These are phyloP conservation scores for Aspergillus niger DNA, from an alignment of 2,329 filamentous ascomycete species.

Conservation along the genomic window DNA sequence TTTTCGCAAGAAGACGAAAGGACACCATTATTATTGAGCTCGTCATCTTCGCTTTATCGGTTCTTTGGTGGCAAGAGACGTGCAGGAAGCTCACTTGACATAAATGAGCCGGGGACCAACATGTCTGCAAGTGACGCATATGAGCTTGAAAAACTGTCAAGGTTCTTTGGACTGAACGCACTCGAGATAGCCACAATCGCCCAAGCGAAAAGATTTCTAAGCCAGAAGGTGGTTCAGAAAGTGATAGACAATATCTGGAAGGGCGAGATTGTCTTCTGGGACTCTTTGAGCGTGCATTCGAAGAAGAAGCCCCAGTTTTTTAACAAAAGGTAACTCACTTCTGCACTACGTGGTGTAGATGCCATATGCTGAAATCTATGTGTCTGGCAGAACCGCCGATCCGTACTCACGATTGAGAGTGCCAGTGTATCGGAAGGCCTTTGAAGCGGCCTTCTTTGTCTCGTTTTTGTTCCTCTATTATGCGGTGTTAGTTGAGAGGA, in stretches of 20 bases:
- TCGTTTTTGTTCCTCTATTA: conserved; percentile 81
- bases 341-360: not conserved
- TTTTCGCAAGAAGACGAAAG: conserved; percentile 25
- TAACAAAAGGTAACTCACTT: conserved; percentile 53
- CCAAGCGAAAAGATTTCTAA: conserved; percentile 80
- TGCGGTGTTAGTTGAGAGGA: conserved; percentile 75
- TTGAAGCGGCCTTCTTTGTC: conserved; percentile 79
- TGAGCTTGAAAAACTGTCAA: conserved; percentile 63
- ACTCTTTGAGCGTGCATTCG: conserved; percentile 70
- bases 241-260: conserved; percentile 84
- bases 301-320: conserved; percentile 77
- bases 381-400: conserved; percentile 59
- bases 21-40: conserved; percentile 34
- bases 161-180: conserved; percentile 79
- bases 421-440: conserved; percentile 80
- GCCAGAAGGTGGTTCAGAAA: conserved; percentile 77
- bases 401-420: conserved; percentile 76
- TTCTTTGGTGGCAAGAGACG: conserved; percentile 43
- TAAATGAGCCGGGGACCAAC: conserved; percentile 49
- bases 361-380: not conserved
- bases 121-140: conserved; percentile 51
- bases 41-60: conserved; percentile 25
- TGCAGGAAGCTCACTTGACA: conserved; percentile 36
- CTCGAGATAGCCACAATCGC: conserved; percentile 83
- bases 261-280: conserved; percentile 86